Conservation (phyloP, 2,329 filamentous ascomycete species). For the Remersonia thermophila region DNA sequence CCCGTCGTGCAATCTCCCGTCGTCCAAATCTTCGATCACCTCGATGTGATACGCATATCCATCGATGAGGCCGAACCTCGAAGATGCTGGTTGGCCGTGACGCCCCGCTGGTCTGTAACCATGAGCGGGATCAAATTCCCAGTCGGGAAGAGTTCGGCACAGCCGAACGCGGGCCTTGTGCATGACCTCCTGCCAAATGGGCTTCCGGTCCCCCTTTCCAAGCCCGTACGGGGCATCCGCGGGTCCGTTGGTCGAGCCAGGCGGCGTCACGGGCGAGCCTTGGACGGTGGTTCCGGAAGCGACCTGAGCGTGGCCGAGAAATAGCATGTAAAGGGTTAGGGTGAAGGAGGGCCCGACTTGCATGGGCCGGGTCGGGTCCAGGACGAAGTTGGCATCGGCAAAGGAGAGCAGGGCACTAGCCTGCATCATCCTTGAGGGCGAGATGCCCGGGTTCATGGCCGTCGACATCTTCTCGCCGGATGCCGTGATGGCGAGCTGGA, state of each 20-base stretch:
- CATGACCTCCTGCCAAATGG: slow-evolving; percentile 92
- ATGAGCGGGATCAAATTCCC: slow-evolving; percentile 29
- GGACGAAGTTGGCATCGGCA: slow-evolving; percentile 71
- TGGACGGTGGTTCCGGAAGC: neutral
- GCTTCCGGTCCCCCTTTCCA: slow-evolving; percentile 44
- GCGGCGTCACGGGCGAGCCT: neutral
- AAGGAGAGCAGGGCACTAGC: slow-evolving; percentile 83
- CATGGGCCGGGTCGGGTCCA: slow-evolving; percentile 48
- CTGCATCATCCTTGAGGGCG: slow-evolving; percentile 80
- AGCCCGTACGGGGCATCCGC: slow-evolving; percentile 36
- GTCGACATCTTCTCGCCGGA: slow-evolving; percentile 81
- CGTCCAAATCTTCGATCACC: slow-evolving; percentile 66
- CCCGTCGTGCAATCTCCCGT: slow-evolving; percentile 40
- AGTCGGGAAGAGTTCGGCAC: slow-evolving; percentile 51
- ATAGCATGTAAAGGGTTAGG: slow-evolving; percentile 90
- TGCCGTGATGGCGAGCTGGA: slow-evolving; percentile 88
- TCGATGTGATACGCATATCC: slow-evolving; percentile 68
- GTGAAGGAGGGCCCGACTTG: slow-evolving; percentile 83
- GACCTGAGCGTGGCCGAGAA: slow-evolving; percentile 53
- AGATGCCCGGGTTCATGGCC: slow-evolving; percentile 67
- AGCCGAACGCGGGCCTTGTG: slow-evolving; percentile 84
- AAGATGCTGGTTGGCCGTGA: too few species aligned
- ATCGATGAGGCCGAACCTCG: slow-evolving; percentile 2
- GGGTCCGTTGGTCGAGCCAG: slow-evolving; percentile 11
- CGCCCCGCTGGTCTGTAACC: too few species aligned